Evolutionary conservation across 2,329 filamentous ascomycete genomes (phyloP), one percentile per base, ranked within the genome.

Genomic region (Leptographium procerum): DNA sequence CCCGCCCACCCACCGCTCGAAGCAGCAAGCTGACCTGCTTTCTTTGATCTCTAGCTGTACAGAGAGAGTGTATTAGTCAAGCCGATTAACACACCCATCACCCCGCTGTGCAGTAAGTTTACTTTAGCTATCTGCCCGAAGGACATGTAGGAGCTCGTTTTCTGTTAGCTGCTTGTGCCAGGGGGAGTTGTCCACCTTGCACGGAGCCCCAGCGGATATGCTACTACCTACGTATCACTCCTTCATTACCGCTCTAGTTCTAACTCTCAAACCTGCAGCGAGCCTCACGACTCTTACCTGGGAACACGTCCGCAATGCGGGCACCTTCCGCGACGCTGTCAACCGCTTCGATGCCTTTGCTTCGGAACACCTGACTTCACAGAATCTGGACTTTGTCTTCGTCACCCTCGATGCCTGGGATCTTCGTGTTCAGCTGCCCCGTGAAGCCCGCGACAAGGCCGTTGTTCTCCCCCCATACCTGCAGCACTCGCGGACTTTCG

Each of bases 391-490:
- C 68, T 99, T 99, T 71, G 91, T 95, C 64, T 99, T 99, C 72
- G 94, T 99, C 61, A 99, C 94, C 48, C 85, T 99, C 67, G 95
- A 97, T 73, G 91, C 92, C 52, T 99, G 94, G 94, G 94, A 99
- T 71, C 85, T 99, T 61, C 90, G 94, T 66, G 94, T 99, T 60
- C 94, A 99, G 79, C 83, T 99, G 69, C 94, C 94, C 53, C 89
- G 94, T 63, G 94, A 99, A 77, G 94, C 94, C 69, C 89, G 94
- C 68, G 94, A 99, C 77, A 99, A 99, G 81, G 88, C 91, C 65
- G 94, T 97, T 48, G 94, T 97, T 56, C 83, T 99, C 40, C 94
- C 94, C 26, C 88, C 92, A 11, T 99, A 99, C 73, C 83, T 99
- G 61, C 94, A 99, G 77, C 94, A 99, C 77, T 96, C 94, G 45